These are phyloP conservation scores for Quercus phellos DNA, from an alignment of 331 rosid genomes.

Conservation along the genomic window DNA sequence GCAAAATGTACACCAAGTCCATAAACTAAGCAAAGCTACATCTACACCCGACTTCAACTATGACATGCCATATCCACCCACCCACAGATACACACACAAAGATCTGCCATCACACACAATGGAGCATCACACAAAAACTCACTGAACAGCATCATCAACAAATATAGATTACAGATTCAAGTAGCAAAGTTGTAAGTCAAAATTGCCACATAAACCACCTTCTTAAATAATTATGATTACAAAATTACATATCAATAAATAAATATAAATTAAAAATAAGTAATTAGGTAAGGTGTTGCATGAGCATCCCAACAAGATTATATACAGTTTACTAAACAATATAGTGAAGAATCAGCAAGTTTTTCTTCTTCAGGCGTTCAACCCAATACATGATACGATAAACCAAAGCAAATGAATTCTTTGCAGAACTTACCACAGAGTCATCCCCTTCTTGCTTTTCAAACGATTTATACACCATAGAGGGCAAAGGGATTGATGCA, in stretches of 20 bases:
- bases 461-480: conserved; percentile 60
- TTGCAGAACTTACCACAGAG: conserved; percentile 49
- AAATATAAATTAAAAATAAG: not conserved
- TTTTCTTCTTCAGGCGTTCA: not conserved
- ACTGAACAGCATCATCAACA: conserved; percentile 17
- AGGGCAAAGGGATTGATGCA: conserved; percentile 53
- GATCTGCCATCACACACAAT: not conserved
- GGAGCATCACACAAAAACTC: conserved; percentile 16
- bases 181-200: not conserved
- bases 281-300: conserved; percentile 4
- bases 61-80: not conserved
- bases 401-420: conserved; percentile 7
- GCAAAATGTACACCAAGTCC: not conserved
- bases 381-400: not conserved
- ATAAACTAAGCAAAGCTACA: not conserved
- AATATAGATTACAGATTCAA: not conserved
- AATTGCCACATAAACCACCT: not conserved
- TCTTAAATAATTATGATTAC: not conserved
- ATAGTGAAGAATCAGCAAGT: not conserved
- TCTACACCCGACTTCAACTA: not conserved
- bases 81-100: not conserved
- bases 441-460: conserved; percentile 71
- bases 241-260: not conserved
- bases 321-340: not conserved
- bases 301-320: not conserved